These are phyloP conservation scores for Atkinsonella texensis DNA, from an alignment of 2,329 filamentous ascomycete species.

Conservation along the genomic window DNA sequence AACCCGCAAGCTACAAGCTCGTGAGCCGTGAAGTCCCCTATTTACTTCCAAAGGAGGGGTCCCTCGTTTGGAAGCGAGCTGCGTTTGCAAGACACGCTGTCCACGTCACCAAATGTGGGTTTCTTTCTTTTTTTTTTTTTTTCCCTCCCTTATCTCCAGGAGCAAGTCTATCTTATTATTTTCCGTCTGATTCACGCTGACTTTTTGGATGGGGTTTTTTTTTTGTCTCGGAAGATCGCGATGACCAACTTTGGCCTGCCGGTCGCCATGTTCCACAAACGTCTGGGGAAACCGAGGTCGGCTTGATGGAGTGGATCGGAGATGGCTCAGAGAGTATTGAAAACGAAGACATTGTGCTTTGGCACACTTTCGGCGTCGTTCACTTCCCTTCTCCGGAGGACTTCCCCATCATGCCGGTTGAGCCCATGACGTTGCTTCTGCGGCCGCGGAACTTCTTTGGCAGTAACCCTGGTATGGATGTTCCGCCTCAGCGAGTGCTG, in stretches of 20 bases:
- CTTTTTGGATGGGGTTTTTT: neutral
- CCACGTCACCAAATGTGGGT: slow-evolving; percentile 68
- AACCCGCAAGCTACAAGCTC: slow-evolving; percentile 78
- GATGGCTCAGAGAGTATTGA: slow-evolving; percentile 57
- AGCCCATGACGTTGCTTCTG: slow-evolving; percentile 71
- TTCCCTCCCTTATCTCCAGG: neutral
- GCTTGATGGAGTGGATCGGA: slow-evolving; percentile 66
- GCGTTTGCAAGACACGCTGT: slow-evolving; percentile 80
- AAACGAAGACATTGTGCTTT: slow-evolving; percentile 78
- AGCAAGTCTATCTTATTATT: too few species aligned
- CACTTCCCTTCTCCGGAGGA: slow-evolving; percentile 87
- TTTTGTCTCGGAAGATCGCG: slow-evolving; percentile 45
- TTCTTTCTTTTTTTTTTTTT: neutral
- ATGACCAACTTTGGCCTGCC: slow-evolving; percentile 73
- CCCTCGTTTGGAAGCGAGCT: slow-evolving; percentile 79
- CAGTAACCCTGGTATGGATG: slow-evolving; percentile 68
- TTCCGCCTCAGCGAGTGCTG: slow-evolving; percentile 41
- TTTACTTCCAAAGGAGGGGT: slow-evolving; percentile 67
- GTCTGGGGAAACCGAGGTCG: slow-evolving; percentile 62
- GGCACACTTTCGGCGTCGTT: slow-evolving; percentile 87
- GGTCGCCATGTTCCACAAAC: slow-evolving; percentile 83
- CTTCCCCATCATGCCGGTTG: slow-evolving; percentile 82
- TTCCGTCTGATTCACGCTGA: too few species aligned
- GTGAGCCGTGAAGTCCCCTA: slow-evolving; percentile 74
- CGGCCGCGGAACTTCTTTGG: slow-evolving; percentile 74